Evolutionary conservation across 2,329 filamentous ascomycete genomes (phyloP), one percentile per base, ranked within the genome.

Genomic region (Phialocephala subalpina): DNA sequence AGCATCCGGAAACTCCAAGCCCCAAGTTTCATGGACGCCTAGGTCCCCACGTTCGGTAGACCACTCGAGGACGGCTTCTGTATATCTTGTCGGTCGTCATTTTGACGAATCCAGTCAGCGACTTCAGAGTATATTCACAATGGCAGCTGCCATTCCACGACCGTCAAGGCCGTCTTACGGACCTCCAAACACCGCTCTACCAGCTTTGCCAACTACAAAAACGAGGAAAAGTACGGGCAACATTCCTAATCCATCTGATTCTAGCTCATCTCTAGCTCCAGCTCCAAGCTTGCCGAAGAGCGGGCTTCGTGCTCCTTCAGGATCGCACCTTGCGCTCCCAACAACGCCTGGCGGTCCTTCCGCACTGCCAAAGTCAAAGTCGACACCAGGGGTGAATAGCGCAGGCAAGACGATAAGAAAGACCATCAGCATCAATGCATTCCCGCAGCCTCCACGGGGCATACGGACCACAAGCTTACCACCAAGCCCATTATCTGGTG

Each of bases 371-470:
- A 83, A 87, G 18, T 81, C 87, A 20, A 86, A 86, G 66, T 82
- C 85, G 1, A 79, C 83, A 6, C 83, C 87, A 9, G 82, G 82
- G 40, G 80, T 88, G 16, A 89, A 87, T 68, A 82, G 82, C 36
- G 82, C 87, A 5, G 87, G 88, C 29, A 94, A 90, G 78, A 88
- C 90, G 1, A 80, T 97, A 63, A 89, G 94, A 68, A 97, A 97
- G 80, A 92, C 92, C 0, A 91, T 97, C 74, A 97, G 94, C 83
- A 97, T 97, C 75, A 95, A 94, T 76, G 90, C 93, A 0, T 97
- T 98, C 75, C 95, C 95, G 35, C 92, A 97, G 70, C 95, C 95
- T 16, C 95, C 95, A 16, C 90, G 90, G 71, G 87, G 86, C 62
- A 84, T 80, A 62, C 84, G 86, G 70, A 80, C 83, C 57, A 81